phyloP scores from a whole-genome alignment of 2,329 filamentous ascomycete species.

The Malbranchea zuffiana region DNA sequence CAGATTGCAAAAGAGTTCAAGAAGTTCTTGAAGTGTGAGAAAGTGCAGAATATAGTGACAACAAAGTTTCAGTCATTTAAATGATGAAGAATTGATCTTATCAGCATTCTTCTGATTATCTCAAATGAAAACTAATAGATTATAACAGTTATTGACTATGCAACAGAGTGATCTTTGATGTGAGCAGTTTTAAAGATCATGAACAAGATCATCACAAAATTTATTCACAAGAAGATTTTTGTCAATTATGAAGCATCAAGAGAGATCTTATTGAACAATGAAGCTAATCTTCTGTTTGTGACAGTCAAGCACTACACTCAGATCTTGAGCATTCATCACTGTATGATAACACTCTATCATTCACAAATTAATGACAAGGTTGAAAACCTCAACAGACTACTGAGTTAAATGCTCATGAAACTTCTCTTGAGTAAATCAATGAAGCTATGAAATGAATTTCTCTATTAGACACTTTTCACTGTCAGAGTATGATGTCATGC shows the following conservation, averaged over 20 bases:
- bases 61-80: background rate
- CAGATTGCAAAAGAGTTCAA: background rate
- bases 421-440: background rate
- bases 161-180: background rate
- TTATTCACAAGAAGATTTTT: slow-evolving; percentile 1
- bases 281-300: background rate
- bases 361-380: too few species aligned
- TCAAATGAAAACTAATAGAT: background rate
- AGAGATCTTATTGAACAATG: too few species aligned
- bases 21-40: too few species aligned
- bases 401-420: too few species aligned
- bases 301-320: background rate
- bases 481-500: too few species aligned
- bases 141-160: background rate
- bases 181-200: background rate
- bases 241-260: background rate
- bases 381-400: too few species aligned
- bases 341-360: too few species aligned
- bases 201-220: background rate
- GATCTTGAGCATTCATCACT: background rate
- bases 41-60: background rate
- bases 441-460: background rate
- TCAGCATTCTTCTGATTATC: background rate
- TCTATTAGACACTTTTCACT: background rate
- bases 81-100: background rate